Base-by-base conservation (phyloP, 768 basidiomycete species). In the Amanita thiersii region DNA sequence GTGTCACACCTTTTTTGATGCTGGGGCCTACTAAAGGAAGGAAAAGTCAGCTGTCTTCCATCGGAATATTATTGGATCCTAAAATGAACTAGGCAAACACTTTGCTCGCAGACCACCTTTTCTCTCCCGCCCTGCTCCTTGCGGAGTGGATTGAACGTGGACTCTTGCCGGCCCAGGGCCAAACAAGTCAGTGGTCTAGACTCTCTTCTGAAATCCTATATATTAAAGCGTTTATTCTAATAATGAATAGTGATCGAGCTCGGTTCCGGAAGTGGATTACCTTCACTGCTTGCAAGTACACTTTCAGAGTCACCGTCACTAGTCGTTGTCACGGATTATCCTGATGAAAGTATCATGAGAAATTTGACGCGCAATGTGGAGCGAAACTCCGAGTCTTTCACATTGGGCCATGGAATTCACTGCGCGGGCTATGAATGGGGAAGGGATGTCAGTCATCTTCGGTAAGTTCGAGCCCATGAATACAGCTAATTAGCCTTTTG, bases 41-140 rank as follows among this genome's bases (percentile, higher is more conserved):
- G 75, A 49, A 79, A 79, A 68, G 77, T 79, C 53, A 48, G 64
- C 58, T 37, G 45, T 39, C 42, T 51, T 43, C 46, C 46, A 37
- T 26, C 39, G 38, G 25, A 21, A 36, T 40, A 17, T 37, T 26
- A 30, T 31, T 23, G 8, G 24, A 36, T 46, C 39, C 28, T 29
- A 47, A 37, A 37, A 14, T 29, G 17, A 39, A 24, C 39, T 56
- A 84, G 81, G 78, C 81, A 20, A 82, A 76, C 46, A 81, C 79
- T 10, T 65, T 84, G 7, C 64, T 86, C 15, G 83, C 81, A 37
- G 81, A 86, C 57, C 79, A 81, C 47, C 63, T 85, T 2, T 86
- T 85, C 55, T 85, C 79, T 28, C 82, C 80, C 11, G 71, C 75
- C 6, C 64, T 86, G 5, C 69, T 79, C 42, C 65, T 86, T 12